A percentile compares a stretch with the other conserved stretches of the same genome.
Conservation (phyloP, 108 stramenopile genomes). For the Skeletonema menzelii region DNA sequence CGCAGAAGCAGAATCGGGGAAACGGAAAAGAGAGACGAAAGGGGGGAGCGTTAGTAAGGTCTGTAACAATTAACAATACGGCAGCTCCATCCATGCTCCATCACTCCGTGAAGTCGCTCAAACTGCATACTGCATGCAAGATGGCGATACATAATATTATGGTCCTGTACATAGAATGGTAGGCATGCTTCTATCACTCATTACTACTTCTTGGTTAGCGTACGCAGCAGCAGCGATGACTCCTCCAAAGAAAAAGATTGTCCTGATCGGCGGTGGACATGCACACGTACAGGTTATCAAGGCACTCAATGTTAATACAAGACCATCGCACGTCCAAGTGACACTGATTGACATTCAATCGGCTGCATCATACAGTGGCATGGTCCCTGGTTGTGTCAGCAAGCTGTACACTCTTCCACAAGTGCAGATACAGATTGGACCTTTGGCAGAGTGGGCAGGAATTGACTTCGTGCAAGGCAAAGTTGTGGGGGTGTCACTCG, state of each 20-base stretch:
- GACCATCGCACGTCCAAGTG: slow-evolving; percentile 67
- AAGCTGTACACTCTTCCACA: slow-evolving; percentile 64
- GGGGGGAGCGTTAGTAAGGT: too few relatives aligned
- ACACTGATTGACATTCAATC: slow-evolving; percentile 90
- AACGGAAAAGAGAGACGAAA: too few relatives aligned
- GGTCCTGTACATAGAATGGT: too few relatives aligned
- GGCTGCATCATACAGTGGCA: slow-evolving; percentile 92
- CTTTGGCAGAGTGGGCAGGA: slow-evolving; percentile 71
- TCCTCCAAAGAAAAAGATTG: slow-evolving; percentile 46
- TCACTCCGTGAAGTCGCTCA: too few relatives aligned
- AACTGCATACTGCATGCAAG: too few relatives aligned
- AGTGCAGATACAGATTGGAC: slow-evolving; percentile 63
- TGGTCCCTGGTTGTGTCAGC: slow-evolving; percentile 96
- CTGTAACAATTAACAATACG: too few relatives aligned
- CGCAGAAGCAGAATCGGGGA: too few relatives aligned
- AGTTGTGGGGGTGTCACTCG: slow-evolving; percentile 74
- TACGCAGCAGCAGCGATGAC: not conserved
- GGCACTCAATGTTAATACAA: slow-evolving; percentile 65
- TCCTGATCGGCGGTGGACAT: slow-evolving; percentile 98
- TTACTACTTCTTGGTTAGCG: not conserved
- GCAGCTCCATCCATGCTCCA: too few relatives aligned
- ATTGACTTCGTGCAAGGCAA: slow-evolving; percentile 67
- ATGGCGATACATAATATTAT: too few relatives aligned
- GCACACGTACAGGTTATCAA: slow-evolving; percentile 95
- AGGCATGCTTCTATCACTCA: not conserved